Conservation (phyloP, 208 protist genomes). For the Trypanosoma caninum region DNA sequence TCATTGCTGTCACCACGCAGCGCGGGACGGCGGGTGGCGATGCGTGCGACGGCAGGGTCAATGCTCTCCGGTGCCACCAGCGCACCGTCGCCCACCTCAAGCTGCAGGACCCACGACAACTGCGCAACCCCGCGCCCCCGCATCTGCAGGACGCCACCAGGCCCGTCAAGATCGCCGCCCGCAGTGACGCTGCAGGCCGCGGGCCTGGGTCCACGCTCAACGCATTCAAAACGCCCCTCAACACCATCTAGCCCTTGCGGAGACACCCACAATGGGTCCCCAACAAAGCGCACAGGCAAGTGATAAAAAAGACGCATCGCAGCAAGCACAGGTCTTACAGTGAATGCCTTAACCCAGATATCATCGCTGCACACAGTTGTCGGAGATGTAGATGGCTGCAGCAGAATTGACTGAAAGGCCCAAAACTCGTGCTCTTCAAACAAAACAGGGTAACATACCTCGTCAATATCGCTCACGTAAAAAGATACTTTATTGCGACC, state of each 20-base stretch:
- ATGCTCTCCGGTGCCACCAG: slow-evolving; percentile 38
- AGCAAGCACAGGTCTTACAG: slow-evolving; percentile 36
- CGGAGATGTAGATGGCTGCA: slow-evolving; percentile 27
- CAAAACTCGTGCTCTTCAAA: slow-evolving; percentile 69
- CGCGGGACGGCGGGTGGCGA: too few species aligned
- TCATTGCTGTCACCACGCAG: too few species aligned
- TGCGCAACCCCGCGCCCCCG: slow-evolving; percentile 48
- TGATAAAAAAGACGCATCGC: slow-evolving; percentile 32
- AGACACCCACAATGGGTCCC: neutral
- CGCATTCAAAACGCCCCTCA: slow-evolving; percentile 16
- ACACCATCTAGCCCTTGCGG: neutral
- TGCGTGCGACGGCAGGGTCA: slow-evolving; percentile 37
- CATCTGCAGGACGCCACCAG: slow-evolving; percentile 36
- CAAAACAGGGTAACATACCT: slow-evolving; percentile 64
- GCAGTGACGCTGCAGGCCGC: slow-evolving; percentile 1
- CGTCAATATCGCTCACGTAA: slow-evolving; percentile 67
- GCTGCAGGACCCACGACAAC: slow-evolving; percentile 44
- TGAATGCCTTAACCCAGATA: slow-evolving; percentile 41
- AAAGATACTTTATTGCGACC: slow-evolving; percentile 69
- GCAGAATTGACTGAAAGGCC: slow-evolving; percentile 64
- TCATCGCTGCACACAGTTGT: slow-evolving; percentile 50
- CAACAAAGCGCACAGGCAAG: slow-evolving; percentile 2
- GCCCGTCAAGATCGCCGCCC: slow-evolving; percentile 6
- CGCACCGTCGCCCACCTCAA: slow-evolving; percentile 27
- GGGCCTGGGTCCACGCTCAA: slow-evolving; percentile 3